Conservation (phyloP, 768 basidiomycete genomes). For the Boletus pseudo-olivaceus region DNA sequence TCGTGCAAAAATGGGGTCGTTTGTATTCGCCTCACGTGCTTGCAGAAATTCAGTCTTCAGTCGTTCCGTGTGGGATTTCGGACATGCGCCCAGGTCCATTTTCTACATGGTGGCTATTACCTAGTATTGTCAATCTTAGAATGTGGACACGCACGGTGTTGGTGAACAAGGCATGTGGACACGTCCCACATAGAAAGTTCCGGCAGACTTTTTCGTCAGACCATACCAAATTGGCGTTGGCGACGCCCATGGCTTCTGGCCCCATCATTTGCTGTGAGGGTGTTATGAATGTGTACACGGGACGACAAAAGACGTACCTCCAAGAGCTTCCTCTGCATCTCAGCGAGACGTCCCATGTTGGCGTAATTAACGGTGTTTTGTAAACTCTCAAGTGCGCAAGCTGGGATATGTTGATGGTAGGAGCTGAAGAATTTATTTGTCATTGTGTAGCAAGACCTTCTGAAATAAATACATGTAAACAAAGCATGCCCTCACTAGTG, state of each 20-base stretch:
- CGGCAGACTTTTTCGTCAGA: conserved; percentile 97
- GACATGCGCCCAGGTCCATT: conserved; percentile 99
- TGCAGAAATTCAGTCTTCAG: conserved; percentile 87
- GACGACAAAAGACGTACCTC: conserved; percentile 46
- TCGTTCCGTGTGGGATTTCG: conserved; percentile 93
- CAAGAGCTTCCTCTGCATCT: conserved; percentile 95
- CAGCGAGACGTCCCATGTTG: conserved; percentile 90
- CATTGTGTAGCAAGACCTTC: conserved; percentile 25
- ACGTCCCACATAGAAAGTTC: conserved; percentile 98
- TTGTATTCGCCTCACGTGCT: conserved; percentile 71
- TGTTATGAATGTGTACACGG: conserved; percentile 1
- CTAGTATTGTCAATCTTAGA: neutral
- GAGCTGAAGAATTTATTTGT: conserved; percentile 24
- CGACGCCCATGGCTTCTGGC: conserved; percentile 98
- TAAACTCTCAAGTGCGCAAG: neutral
- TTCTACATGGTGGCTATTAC: conserved; percentile 45
- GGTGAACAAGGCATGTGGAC: conserved; percentile 95
- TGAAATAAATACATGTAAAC: conserved; percentile 26
- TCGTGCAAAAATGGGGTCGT: conserved; percentile 74
- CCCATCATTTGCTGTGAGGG: conserved; percentile 95
- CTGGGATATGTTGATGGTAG: conserved; percentile 2
- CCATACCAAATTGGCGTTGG: conserved; percentile 89
- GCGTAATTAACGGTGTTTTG: conserved; percentile 6
- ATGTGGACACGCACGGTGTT: conserved; percentile 73
- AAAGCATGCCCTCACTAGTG: conserved; percentile 12